A percentile compares a stretch with the other conserved stretches of the same genome.
These are phyloP conservation scores for Schrenkiella parvula DNA, from an alignment of 345 rosid species.

Conservation along the genomic window DNA sequence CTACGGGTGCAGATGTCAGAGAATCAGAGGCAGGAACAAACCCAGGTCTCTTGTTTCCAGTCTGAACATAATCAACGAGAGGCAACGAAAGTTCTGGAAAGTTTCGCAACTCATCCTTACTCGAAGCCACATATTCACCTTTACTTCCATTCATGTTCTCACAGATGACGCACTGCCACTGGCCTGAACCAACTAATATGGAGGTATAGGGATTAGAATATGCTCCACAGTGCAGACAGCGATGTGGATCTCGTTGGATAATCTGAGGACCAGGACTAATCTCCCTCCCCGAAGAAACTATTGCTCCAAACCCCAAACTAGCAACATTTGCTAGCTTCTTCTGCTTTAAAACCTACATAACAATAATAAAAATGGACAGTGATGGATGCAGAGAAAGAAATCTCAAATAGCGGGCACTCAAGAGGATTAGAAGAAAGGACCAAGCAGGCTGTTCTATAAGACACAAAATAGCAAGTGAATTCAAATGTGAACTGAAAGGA, in stretches of 20 bases:
- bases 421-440: not conserved
- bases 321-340: conserved; percentile 83
- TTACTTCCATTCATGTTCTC: conserved; percentile 65
- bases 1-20: conserved; percentile 72
- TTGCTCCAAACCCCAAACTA: conserved; percentile 91
- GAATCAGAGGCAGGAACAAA: conserved; percentile 90
- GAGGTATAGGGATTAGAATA: conserved; percentile 82
- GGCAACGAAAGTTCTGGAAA: conserved; percentile 79
- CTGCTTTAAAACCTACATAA: conserved; percentile 71
- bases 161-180: conserved; percentile 96
- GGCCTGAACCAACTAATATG: conserved; percentile 84
- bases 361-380: not conserved
- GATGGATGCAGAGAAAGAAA: not conserved
- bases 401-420: not conserved
- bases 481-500: conserved; percentile 1
- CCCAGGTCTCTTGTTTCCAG: conserved; percentile 78
- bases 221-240: conserved; percentile 89
- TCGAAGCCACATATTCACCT: conserved; percentile 80
- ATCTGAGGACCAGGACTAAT: conserved; percentile 73
- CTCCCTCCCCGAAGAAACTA: conserved; percentile 88
- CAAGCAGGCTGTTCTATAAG: not conserved
- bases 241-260: conserved; percentile 82
- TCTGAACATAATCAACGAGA: conserved; percentile 79
- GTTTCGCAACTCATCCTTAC: conserved; percentile 63
- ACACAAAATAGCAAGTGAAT: not conserved